A percentile compares a stretch with the other conserved stretches of the same genome.
phyloP scores from a whole-genome alignment of 2,329 filamentous ascomycete genomes.

The Colletotrichum sp. region DNA sequence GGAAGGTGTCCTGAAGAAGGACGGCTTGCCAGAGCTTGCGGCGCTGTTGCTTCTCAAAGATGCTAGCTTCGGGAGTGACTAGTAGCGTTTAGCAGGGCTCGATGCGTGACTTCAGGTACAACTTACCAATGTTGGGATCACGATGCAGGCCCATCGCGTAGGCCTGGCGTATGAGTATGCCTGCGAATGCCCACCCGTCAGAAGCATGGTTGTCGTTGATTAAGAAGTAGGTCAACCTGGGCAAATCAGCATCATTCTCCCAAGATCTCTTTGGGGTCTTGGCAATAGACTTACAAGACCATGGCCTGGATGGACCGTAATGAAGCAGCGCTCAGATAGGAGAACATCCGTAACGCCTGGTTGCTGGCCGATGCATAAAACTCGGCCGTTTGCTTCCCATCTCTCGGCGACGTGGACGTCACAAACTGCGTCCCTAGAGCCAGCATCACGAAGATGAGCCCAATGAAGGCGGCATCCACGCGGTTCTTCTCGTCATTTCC shows the following conservation, averaged over 20 bases:
- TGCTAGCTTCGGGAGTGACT: constrained; percentile 68
- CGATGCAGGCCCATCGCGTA: constrained; percentile 84
- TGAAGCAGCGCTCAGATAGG: constrained; percentile 77
- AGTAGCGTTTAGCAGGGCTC: constrained; percentile 5
- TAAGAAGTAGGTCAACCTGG: constrained; percentile 73
- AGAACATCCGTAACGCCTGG: constrained; percentile 76
- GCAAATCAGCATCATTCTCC: neutral
- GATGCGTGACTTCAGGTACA: constrained; percentile 14
- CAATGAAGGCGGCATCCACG: constrained; percentile 72
- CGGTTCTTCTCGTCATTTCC: constrained; percentile 59
- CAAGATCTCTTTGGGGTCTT: neutral
- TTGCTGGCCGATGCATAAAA: constrained; percentile 84
- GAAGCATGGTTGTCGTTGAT: constrained; percentile 88
- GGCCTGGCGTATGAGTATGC: constrained; percentile 77
- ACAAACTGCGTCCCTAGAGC: constrained; percentile 83
- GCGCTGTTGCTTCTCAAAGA: constrained; percentile 78
- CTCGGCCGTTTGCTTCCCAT: constrained; percentile 77
- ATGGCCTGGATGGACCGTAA: constrained; percentile 79
- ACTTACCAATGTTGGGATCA: constrained; percentile 74
- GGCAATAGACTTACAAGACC: constrained; percentile 58
- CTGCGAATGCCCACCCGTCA: constrained; percentile 83
- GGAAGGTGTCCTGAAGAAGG: constrained; percentile 80
- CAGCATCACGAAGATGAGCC: constrained; percentile 78
- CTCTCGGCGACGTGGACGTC: constrained; percentile 58
- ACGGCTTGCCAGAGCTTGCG: constrained; percentile 85